phyloP scores from a whole-genome alignment of 441 rosid genomes.

The Populus tomentosa region DNA sequence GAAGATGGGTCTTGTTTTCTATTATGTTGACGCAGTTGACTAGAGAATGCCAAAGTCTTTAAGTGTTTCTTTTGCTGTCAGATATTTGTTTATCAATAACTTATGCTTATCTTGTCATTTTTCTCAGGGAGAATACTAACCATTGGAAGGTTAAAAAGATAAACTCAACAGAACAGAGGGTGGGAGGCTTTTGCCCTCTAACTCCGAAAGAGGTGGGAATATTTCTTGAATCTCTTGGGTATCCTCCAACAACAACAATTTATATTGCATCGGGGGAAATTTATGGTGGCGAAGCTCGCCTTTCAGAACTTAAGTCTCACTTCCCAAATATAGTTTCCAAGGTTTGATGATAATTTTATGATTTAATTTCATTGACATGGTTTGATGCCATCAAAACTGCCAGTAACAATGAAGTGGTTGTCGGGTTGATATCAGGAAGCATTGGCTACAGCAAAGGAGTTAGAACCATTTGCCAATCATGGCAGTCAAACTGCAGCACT shows the following conservation, averaged over 20 bases:
- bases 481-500: conserved; percentile 87
- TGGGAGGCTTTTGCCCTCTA: conserved; percentile 81
- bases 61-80: neutral
- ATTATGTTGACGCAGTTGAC: neutral
- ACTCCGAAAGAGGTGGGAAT: conserved; percentile 91
- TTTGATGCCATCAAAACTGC: conserved; percentile 10
- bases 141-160: conserved; percentile 94
- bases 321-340: conserved; percentile 81
- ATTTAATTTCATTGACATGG: neutral
- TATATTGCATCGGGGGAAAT: conserved; percentile 89
- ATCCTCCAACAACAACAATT: conserved; percentile 58
- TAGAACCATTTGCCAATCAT: conserved; percentile 54
- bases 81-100: neutral
- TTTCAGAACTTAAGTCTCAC: conserved; percentile 55
- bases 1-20: neutral
- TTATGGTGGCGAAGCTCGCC: conserved; percentile 68
- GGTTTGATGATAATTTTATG: conserved; percentile 39
- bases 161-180: conserved; percentile 82
- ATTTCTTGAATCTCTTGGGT: conserved; percentile 82
- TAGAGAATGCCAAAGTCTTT: neutral
- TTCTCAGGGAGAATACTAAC: conserved; percentile 63
- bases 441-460: conserved; percentile 57
- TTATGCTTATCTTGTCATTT: conserved; percentile 9
- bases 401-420: conserved; percentile 1
- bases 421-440: conserved; percentile 49